Evolutionary conservation across 2,329 filamentous ascomycete genomes (phyloP), one percentile per base, ranked within the genome.

Genomic region (Fusarium gaditjirri): DNA sequence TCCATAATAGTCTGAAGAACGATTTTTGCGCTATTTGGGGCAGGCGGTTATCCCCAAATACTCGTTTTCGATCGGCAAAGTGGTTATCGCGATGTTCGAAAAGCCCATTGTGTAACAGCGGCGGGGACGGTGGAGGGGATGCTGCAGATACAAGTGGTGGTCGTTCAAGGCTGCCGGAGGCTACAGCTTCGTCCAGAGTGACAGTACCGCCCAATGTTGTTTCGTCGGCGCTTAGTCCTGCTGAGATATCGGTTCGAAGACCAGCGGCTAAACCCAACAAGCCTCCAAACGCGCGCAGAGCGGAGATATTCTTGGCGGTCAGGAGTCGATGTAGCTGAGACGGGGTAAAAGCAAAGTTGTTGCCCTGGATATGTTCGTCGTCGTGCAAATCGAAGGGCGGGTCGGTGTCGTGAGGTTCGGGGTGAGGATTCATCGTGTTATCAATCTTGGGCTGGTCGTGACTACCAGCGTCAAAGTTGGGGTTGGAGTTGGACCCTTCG

Each of bases 1-100:
- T 92, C 93, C 93, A 95, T 70, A 82, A 75, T 55, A 94, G 82
- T 76, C 91, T 85, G 67, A 92, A 84, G 56, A 94, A 90, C 42
- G 85, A 90, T 78, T 94, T 94, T 29, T 90, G 84, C 76, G 92
- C 92, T 75, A 89, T 89, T 72, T 89, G 89, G 0, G 78, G 81
- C 3, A 79, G 77, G 12, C 76, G 77, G 54, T 94, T 94, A 70
- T 89, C 87, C 58, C 89, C 90, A 78, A 89, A 95, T 12, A 94
- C 84, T 39, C 91, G 89, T 76, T 88, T 92, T 27, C 93, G 89
- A 75, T 94, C 93, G 25, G 78, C 65, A 44, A 78, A 81, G 43
- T 73, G 71, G 31, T 69, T 39, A 29, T 78, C 70, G 47, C 68
- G 67, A 38, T 71, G 72, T 35, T 80, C 78, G 46, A 79, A 79